Evolutionary conservation across 2,329 filamentous ascomycete genomes (phyloP), one percentile per base, ranked within the genome.

Genomic region (Diplodia corticola): DNA sequence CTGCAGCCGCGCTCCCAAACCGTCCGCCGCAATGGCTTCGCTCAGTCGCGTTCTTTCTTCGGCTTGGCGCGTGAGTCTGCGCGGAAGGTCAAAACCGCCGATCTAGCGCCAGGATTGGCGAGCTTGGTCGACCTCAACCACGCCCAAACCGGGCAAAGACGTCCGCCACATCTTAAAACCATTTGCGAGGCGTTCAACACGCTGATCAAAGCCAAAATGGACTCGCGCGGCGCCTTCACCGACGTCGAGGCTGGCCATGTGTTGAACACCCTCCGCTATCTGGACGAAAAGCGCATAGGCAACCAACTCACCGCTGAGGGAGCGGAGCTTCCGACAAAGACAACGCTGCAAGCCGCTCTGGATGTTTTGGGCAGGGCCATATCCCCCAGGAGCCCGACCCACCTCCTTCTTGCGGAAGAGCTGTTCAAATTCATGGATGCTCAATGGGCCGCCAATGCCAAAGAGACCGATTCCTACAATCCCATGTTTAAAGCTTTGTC

Each of bases 71-170:
- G 82, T 69, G 87, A 88, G 71, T 80, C 86, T 10, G 84, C 87
- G 20, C 83, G 86, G 64, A 76, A 75, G 67, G 78, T 88, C 50
- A 89, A 87, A 75, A 82, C 86, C 24, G 82, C 88, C 60, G 84
- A 88, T 71, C 80, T 88, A 68, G 90, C 88, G 72, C 90, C 87
- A 0, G 93, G 92, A 63, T 86, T 93, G 72, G 86, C 88, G 69
- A 85, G 84, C 17, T 86, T 97, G 80, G 85, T 91, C 71, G 85
- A 91, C 67, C 85, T 92, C 75, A 81, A 85, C 63, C 86, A 86
- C 70, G 85, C 87, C 68, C 80, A 89, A 70, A 82, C 85, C 61
- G 84, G 91, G 65, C 83, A 85, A 61, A 81, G 88, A 40, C 86
- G 92, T 37, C 85, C 87, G 10, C 92, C 91, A 17, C 77, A 85